Percentiles rank a stretch among this genome's conserved stretches.
phyloP scores from a whole-genome alignment of 2,329 filamentous ascomycete species.

The Knoxdaviesia proteae region DNA sequence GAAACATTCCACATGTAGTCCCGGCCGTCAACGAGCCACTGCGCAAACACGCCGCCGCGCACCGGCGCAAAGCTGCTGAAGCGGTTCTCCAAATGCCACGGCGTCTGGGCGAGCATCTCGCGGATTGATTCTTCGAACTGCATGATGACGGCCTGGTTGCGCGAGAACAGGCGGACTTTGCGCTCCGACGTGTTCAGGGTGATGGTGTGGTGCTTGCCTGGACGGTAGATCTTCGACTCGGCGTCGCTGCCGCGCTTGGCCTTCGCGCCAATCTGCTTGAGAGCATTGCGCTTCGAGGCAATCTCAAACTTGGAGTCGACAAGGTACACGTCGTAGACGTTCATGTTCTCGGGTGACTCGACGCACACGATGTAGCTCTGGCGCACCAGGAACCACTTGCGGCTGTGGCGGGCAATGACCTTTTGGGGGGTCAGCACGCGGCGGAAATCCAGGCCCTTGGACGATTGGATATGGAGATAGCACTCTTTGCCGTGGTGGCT shows the following conservation, averaged over 20 bases:
- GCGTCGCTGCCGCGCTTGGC: conserved; percentile 21
- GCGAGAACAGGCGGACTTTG: conserved; percentile 74
- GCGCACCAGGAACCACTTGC: conserved; percentile 95
- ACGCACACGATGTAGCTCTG: conserved; percentile 96
- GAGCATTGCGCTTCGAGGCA: conserved; percentile 45
- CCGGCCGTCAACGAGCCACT: conserved; percentile 90
- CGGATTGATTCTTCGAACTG: conserved; percentile 90
- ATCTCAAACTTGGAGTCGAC: conserved; percentile 77
- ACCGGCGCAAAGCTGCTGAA: conserved; percentile 91
- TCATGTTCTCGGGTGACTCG: conserved; percentile 97
- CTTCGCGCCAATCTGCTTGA: conserved; percentile 31
- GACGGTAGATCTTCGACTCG: too few relatives aligned
- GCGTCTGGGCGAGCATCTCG: conserved; percentile 64
- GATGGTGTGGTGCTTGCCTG: conserved; percentile 55
- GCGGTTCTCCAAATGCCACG: conserved; percentile 66
- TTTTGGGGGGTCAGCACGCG: conserved; percentile 59
- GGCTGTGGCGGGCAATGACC: conserved; percentile 62
- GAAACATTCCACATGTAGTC: conserved; percentile 99
- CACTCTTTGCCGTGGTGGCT: conserved; percentile 98
- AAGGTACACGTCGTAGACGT: conserved; percentile 96
- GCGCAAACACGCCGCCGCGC: conserved; percentile 66
- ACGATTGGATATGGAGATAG: conserved; percentile 75
- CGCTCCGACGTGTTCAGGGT: conserved; percentile 82
- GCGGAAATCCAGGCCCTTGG: conserved; percentile 72
- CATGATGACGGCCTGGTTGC: conserved; percentile 70